Percentiles rank a stretch among this genome's conserved stretches.
Conservation (phyloP, 2,329 filamentous ascomycete genomes). For the Diplodia sapinea region DNA sequence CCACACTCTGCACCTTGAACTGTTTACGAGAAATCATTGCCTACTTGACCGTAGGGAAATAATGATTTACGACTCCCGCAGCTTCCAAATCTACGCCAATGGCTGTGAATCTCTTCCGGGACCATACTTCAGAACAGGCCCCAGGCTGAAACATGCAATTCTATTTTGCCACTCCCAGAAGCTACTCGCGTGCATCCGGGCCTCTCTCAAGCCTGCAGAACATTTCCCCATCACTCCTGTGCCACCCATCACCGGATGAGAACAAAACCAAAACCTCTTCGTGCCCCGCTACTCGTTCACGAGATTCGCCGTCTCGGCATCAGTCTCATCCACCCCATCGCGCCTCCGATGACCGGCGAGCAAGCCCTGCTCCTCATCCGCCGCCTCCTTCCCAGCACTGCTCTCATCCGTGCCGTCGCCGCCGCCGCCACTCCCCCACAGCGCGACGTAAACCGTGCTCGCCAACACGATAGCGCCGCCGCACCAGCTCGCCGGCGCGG, state of each 20-base stretch:
- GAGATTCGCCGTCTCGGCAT: constrained; percentile 8
- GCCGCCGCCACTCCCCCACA: constrained; percentile 1
- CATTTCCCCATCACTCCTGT: background rate
- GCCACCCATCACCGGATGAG: background rate
- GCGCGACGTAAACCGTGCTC: constrained; percentile 38
- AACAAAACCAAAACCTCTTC: background rate
- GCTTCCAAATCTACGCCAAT: too few species aligned
- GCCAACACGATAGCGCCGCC: constrained; percentile 40
- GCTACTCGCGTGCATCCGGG: background rate
- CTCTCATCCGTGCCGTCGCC: background rate
- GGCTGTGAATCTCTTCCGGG: too few species aligned
- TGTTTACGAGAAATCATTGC: background rate
- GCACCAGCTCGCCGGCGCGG: constrained; percentile 37
- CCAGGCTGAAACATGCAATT: constrained; percentile 1
- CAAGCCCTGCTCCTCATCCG: constrained; percentile 7
- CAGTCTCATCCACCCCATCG: background rate
- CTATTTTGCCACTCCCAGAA: background rate
- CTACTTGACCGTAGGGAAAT: too few species aligned
- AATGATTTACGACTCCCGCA: too few species aligned
- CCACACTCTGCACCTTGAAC: background rate
- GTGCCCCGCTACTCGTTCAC: constrained; percentile 11
- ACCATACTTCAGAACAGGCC: background rate
- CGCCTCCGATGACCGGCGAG: background rate
- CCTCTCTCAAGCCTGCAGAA: background rate
- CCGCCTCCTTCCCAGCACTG: background rate